Base-by-base conservation (phyloP, 108 stramenopile species). In the Cylindrotheca closterium region DNA sequence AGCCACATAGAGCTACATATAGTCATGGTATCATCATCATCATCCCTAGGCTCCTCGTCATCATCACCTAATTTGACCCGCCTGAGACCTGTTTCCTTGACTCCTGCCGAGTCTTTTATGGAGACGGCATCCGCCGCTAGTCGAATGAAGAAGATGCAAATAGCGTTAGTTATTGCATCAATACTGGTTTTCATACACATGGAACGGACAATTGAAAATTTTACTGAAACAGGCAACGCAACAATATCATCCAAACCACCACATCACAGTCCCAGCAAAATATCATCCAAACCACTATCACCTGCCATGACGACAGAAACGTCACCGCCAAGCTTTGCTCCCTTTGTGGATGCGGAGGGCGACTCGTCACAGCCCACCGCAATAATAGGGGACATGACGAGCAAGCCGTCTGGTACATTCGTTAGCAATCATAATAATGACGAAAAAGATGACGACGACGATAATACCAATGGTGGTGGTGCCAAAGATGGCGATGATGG, bases 111-210 rank as follows among this genome's bases (percentile, higher is more conserved):
- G n/a, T n/a, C n/a, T n/a, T n/a, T n/a, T n/a, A n/a, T n/a, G n/a
- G n/a, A n/a, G n/a, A n/a, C n/a, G n/a, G n/a, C n/a, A n/a, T n/a
- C n/a, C n/a, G n/a, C n/a, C n/a, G 45, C n/a, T 3, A 21, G n/a
- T 45, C 48, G 68, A 42, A 47, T 69, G 23, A 69, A 60, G 42
- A 59, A 58, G 30, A 32, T 60, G 27, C 68, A 69, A 69, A 27
- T 69, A 8, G 17, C 22, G 26, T 21, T 69, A 10, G 57, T 55
- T 58, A 12, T 60, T 15, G 46, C 53, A 0, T 47, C 57, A 18
- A 32, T 52, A 26, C 29, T 60, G 22, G 46, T 48, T 2, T 69
- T 60, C 2, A 8, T 60, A 4, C 53, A 47, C 31, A 28, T 69
- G 22, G 32, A 57, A 60, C 32, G n/a, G 8, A 12, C 51, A 1